phyloP scores from a whole-genome alignment of 1,284 basidiomycete species.

The Anthracocystis setariae region DNA sequence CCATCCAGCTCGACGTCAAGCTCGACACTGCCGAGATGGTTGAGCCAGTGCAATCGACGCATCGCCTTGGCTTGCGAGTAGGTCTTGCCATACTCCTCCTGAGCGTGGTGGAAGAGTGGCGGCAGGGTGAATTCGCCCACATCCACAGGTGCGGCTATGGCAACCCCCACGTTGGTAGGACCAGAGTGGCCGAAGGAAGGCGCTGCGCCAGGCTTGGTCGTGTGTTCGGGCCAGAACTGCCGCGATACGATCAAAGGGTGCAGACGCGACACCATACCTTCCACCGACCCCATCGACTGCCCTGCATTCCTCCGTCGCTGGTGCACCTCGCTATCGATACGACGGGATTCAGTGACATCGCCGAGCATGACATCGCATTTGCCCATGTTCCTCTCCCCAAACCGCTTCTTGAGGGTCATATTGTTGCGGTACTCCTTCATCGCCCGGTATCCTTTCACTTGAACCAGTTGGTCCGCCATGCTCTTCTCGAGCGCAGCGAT shows the following conservation, averaged over 20 bases:
- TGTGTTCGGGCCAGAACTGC: constrained; percentile 65
- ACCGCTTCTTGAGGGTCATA: constrained; percentile 63
- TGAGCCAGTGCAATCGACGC: constrained; percentile 53
- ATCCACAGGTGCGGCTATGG: constrained; percentile 6
- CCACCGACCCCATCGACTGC: constrained; percentile 7
- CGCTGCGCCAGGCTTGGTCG: constrained; percentile 4
- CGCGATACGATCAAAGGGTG: constrained; percentile 61
- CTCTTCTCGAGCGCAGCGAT: constrained; percentile 61
- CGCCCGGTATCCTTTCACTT: constrained; percentile 56
- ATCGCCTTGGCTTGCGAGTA: constrained; percentile 38
- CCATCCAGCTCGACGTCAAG: constrained; percentile 53
- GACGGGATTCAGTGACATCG: constrained; percentile 57
- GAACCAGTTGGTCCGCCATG: constrained; percentile 62
- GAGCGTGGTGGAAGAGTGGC: constrained; percentile 42
- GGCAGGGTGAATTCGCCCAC: constrained; percentile 52
- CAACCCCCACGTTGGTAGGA: neutral
- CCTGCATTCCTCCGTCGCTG: constrained; percentile 1
- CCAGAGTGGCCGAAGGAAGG: neutral
- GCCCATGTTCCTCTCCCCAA: constrained; percentile 61
- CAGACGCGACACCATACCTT: constrained; percentile 41
- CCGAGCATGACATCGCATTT: constrained; percentile 66
- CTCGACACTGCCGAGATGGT: constrained; percentile 56
- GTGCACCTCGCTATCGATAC: constrained; percentile 51
- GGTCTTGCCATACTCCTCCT: constrained; percentile 42
- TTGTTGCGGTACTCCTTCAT: constrained; percentile 62